Evolutionary conservation across 2,329 filamentous ascomycete species (phyloP), one percentile per base, ranked within the genome.

Genomic region (Neonectria neomacrospora): DNA sequence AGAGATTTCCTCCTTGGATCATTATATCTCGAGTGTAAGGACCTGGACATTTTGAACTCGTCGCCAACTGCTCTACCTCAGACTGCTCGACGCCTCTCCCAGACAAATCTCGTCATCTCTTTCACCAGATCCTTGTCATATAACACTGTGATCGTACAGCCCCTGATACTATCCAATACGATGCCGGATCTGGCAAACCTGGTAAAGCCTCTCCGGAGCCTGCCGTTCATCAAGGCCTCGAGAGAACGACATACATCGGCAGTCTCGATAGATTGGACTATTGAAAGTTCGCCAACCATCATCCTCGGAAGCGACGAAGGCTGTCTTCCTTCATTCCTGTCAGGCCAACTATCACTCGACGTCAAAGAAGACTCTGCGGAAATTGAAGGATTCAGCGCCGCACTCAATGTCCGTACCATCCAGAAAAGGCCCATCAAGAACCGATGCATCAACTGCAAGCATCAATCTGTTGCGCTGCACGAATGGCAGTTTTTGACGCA

Each of bases 361-460:
- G 11, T 60, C 4, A 58, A 32, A 1, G 32, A 68, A 8, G 50
- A 61, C 2, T 1, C 0, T 0, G 12, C 67, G 2, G 61, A 69
- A 3, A 20, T 71, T 1, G 54, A 69, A 1, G 54, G 37, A 6
- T 54, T 72, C 3, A 11, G 48, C 1, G 66, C 70, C 1, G 12
- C 14, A 2, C 7, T 72, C 0, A 11, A 9, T 16, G 41, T 68
- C 1, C 44, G 64, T 9, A 9, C 50, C 0, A 2, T 30, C 5
- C 54, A 72, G 4, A 71, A 54, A 9, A 69, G 57, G 5, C 70
- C 70, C 0, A 63, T 68, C 0, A 72, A 64, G 11, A 61, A 28
- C 9, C 16, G 64, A 1, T 72, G 70, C 26, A 54, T 51, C 3
- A 22, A 34, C 1, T 72, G 70, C 53, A 72, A 71, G 18, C 48